Evolutionary conservation across 73 alveolate genomes (phyloP).

Genomic region (Paramecium sonneborni): DNA sequence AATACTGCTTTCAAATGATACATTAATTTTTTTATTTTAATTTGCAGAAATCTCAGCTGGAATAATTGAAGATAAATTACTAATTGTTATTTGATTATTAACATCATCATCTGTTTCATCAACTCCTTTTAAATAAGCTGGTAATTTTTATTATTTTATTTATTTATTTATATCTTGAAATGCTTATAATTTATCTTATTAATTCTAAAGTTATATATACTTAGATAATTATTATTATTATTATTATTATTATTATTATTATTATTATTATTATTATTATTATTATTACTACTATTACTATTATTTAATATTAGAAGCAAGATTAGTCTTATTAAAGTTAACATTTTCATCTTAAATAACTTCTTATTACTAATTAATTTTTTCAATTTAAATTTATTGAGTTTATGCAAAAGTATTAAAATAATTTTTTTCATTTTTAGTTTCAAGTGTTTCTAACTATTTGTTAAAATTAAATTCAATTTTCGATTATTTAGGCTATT

Average conservation of each 20-base stretch:
- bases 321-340: neutral
- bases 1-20: slow-evolving; percentile 39
- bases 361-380: neutral
- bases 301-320: neutral
- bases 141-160: neutral
- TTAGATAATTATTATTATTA: neutral
- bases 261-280: too few species aligned
- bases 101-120: slow-evolving; percentile 44
- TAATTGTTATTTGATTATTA: neutral
- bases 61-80: slow-evolving; percentile 45
- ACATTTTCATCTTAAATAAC: neutral
- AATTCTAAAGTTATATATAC: neutral
- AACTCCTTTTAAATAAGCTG: neutral
- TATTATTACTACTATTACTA: too few species aligned
- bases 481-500: neutral
- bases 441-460: neutral
- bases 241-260: too few species aligned
- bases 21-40: slow-evolving; percentile 30
- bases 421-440: neutral
- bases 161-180: neutral
- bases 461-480: neutral
- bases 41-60: slow-evolving; percentile 28
- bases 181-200: neutral
- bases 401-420: neutral
- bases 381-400: neutral